Base-by-base conservation (phyloP, 106 monocot species). In the Acorus calamus region DNA sequence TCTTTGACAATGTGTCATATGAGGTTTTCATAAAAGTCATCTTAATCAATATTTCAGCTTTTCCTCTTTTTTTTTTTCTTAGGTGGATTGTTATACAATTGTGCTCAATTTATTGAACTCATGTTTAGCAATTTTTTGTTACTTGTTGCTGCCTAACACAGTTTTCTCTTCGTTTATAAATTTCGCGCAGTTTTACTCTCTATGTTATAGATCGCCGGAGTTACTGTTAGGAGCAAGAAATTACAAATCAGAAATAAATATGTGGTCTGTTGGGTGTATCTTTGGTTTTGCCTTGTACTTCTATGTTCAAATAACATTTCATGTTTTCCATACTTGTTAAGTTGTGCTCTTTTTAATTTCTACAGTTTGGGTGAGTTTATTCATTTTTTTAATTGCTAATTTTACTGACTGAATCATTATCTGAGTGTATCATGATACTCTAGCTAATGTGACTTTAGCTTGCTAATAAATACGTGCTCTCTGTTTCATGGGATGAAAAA, bases 181-280 rank as follows among this genome's bases (percentile, higher is more conserved):
- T 28, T 28, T 28, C 28, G 28, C 1, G 28, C 68, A 98, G 96
- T 88, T 98, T 74, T 87, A 91, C 52, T 91, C 96, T 41, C 91
- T 98, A 12, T 98, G 96, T 90, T 98, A 98, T 64, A 98, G 96
- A 91, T 90, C 96, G 72, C 96, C 96, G 46, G 96, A 98, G 66
- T 82, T 98, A 13, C 79, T 98, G 50, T 55, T 98, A 11, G 91
- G 96, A 65, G 61, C 72, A 59, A 91, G 84, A 9, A 82, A 88
- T 67, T 98, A 98, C 66, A 87, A 90, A 60, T 78, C 78, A 52
- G 96, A 85, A 56, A 87, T 98, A 52, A 91, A 98, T 69, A 98
- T 91, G 85, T 98, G 96, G 96, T 98, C 96, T 44, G 87, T 98
- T 50, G 96, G 96, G n/a, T 98, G 96, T 60, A 98, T 98, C n/a